Conservation (phyloP, 352 stramenopile species). For the Aphanomyces cochlioides region DNA sequence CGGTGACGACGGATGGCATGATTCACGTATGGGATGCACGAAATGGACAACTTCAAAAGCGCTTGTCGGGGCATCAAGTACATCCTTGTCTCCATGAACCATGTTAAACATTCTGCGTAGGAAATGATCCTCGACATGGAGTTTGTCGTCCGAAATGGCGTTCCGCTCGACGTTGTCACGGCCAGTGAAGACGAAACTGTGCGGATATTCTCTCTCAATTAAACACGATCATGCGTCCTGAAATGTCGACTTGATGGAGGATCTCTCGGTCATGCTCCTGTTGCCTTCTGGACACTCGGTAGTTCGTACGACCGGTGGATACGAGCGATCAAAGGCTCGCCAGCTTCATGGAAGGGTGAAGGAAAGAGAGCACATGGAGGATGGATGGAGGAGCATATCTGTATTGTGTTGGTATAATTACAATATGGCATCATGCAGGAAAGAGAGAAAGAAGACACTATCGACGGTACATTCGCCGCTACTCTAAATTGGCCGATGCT, state of each 20-base stretch:
- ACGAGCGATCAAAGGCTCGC: no score
- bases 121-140: conserved; percentile 92
- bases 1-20: conserved; percentile 81
- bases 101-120: neutral
- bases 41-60: conserved; percentile 69
- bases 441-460: neutral
- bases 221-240: neutral
- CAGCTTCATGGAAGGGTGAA: no score
- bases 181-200: conserved; percentile 78
- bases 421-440: neutral
- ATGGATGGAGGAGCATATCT: no score
- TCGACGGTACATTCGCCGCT: no score
- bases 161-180: conserved; percentile 62
- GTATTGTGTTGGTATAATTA: conserved; percentile 10
- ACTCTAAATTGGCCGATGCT: neutral
- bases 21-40: conserved; percentile 91
- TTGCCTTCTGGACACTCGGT: no score
- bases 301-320: no score
- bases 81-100: neutral
- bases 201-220: conserved; percentile 52
- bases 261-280: no score
- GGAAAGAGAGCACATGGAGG: no score
- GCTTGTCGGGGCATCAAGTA: conserved; percentile 72
- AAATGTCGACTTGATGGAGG: no score
- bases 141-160: conserved; percentile 50